phyloP scores from a whole-genome alignment of 208 protist genomes.

The Polymyxa betae region DNA sequence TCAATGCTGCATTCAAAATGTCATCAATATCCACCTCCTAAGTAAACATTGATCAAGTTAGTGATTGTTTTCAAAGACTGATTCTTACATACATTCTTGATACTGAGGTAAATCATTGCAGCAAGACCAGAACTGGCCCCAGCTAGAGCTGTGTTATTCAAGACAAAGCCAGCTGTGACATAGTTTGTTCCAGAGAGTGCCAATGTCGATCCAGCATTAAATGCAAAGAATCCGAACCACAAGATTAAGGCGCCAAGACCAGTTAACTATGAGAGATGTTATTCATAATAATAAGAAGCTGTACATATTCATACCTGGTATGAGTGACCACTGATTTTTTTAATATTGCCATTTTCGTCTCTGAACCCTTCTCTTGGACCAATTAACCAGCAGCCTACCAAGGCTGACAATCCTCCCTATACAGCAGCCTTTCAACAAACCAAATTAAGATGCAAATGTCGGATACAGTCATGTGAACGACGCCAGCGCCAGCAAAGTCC shows the following conservation, averaged over 20 bases:
- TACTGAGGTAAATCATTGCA: not conserved
- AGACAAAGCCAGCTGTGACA: not conserved
- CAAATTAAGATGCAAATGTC: not conserved
- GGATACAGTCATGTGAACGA: constrained; percentile 23
- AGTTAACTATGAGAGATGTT: not conserved
- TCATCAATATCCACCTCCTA: not conserved
- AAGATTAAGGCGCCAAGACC: not conserved
- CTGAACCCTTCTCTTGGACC: constrained; percentile 12
- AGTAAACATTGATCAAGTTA: not conserved
- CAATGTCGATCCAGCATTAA: constrained; percentile 42
- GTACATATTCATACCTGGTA: not conserved
- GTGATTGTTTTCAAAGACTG: not conserved
- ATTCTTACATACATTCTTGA: not conserved
- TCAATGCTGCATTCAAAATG: not conserved
- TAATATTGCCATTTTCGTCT: constrained; percentile 4
- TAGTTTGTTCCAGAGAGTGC: not conserved
- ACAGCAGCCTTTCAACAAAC: not conserved
- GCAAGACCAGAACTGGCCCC: not conserved
- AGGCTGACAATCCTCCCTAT: not conserved
- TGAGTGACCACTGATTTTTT: not conserved
- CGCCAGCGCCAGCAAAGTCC: constrained; percentile 35
- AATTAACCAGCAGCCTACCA: not conserved
- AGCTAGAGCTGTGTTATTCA: not conserved
- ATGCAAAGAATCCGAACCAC: constrained; percentile 39
- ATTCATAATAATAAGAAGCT: not conserved